A percentile compares a stretch with the other conserved stretches of the same genome.
phyloP scores from a whole-genome alignment of 495 filamentous ascomycete genomes.

The Patellaria atrata region DNA sequence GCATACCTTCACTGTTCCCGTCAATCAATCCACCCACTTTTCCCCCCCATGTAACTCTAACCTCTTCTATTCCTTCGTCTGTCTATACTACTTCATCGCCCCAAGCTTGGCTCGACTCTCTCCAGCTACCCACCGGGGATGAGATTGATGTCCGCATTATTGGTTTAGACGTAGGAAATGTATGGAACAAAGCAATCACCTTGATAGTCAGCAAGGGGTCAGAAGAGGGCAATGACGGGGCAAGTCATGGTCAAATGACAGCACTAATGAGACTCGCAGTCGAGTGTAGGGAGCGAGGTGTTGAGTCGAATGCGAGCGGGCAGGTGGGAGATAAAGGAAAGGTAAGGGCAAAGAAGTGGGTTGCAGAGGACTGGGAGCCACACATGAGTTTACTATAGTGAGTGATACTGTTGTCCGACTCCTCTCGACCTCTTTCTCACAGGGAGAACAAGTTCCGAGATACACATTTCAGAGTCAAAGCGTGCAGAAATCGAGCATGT shows the following conservation, averaged over 20 bases:
- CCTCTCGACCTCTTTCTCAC: neutral
- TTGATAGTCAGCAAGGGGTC: slow-evolving; percentile 19
- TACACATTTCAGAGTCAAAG: slow-evolving; percentile 6
- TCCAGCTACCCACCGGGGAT: slow-evolving; percentile 8
- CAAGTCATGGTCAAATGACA: slow-evolving; percentile 10
- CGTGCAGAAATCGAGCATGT: slow-evolving; percentile 12
- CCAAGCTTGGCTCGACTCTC: slow-evolving; percentile 20
- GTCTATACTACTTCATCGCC: slow-evolving; percentile 10
- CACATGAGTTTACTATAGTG: slow-evolving; percentile 27
- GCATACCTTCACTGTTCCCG: slow-evolving; percentile 8
- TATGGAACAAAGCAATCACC: slow-evolving; percentile 22
- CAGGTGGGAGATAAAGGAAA: slow-evolving; percentile 8
- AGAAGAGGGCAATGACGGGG: slow-evolving; percentile 3
- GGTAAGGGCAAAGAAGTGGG: slow-evolving; percentile 18
- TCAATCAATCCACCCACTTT: slow-evolving; percentile 18
- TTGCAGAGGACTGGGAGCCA: slow-evolving; percentile 19
- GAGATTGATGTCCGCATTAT: slow-evolving; percentile 16
- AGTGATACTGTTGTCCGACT: slow-evolving; percentile 10
- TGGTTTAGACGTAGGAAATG: slow-evolving; percentile 11
- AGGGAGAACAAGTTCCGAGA: slow-evolving; percentile 7
- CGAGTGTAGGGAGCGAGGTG: slow-evolving; percentile 4
- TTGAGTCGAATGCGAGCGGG: too few relatives aligned
- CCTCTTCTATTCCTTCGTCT: slow-evolving; percentile 16
- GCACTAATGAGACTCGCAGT: too few relatives aligned
- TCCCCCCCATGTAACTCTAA: slow-evolving; percentile 25